A percentile compares a stretch with the other conserved stretches of the same genome.
phyloP scores from a whole-genome alignment of 495 filamentous ascomycete species.

The Penicillium soppii region DNA sequence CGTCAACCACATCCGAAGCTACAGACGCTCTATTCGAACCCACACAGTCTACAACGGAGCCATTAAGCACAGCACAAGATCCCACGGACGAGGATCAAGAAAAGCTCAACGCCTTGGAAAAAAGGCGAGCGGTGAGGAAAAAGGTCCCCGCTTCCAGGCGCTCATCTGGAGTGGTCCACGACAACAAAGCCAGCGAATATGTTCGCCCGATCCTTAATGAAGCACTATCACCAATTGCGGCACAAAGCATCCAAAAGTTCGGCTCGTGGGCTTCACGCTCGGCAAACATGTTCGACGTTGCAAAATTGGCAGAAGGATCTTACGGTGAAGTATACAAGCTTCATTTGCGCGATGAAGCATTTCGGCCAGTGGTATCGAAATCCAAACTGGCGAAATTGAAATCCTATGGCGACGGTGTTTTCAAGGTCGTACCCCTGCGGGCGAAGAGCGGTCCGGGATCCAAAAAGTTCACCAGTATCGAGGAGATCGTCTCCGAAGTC shows the following conservation, averaged over 20 bases:
- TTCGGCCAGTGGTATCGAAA: conserved; percentile 39
- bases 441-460: conserved; percentile 45
- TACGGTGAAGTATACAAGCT: conserved; percentile 54
- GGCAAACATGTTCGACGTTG: conserved; percentile 41
- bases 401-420: conserved; percentile 45
- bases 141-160: conserved; percentile 20
- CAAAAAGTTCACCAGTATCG: conserved; percentile 47
- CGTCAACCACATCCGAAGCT: neutral
- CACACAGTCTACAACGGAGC: conserved; percentile 4
- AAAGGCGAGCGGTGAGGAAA: conserved; percentile 13
- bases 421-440: conserved; percentile 51
- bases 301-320: conserved; percentile 51
- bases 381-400: conserved; percentile 39
- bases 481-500: conserved; percentile 64
- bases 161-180: conserved; percentile 38
- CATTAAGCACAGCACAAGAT: neutral
- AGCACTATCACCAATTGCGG: conserved; percentile 35
- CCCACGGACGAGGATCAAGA: neutral
- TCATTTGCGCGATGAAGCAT: conserved; percentile 36
- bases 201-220: conserved; percentile 40
- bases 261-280: conserved; percentile 42
- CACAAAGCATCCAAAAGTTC: conserved; percentile 43
- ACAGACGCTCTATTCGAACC: neutral
- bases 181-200: conserved; percentile 39
- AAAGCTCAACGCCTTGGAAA: conserved; percentile 2